Evolutionary conservation across 768 basidiomycete species (phyloP), one percentile per base, ranked within the genome.

Genomic region (Hericium rajendrae): DNA sequence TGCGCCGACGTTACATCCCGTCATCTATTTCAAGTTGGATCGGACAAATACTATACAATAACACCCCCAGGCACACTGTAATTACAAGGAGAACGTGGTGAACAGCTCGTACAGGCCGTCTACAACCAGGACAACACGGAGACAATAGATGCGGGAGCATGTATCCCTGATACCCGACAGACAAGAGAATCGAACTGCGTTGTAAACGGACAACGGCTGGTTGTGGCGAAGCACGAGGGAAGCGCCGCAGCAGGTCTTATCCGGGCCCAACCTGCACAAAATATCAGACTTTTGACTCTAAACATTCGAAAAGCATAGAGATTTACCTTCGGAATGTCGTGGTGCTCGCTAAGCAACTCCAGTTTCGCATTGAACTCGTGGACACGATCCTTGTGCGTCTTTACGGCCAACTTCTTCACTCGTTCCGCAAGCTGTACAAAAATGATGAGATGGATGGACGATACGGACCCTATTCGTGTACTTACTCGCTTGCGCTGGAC

Each of bases 361-460:
- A 97, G 76, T 68, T 94, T 88, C 24, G 79, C 65, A 67, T 97
- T 97, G 66, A 94, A 91, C 66, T 94, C 91, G 61, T 81, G 84
- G 39, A 97, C 93, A 46, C 93, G 85, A 59, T 97, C 93, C 72
- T 97, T 97, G 73, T 97, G 93, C 6, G 89, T 91, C 74, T 88
- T 91, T 65, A 75, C 75, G 0, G 93, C 92, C 65, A 89, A 66
- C 71, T 82, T 89, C 16, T 81, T 78, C 16, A 94, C 88, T 63
- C 81, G 83, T 59, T 84, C 80, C 22, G 80, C 79, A 49, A 93
- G 80, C 91, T 94, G 52, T 12, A 46, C 53, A 53, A 48, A 57
- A 56, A 51, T 37, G 51, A 59, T 38, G 24, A 40, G 16, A 53
- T 28, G 16, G 22, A n/a, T 32, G 18, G 18, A 53, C 13, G 22